phyloP scores from a whole-genome alignment of 345 rosid genomes.

The Balakata baccata region DNA sequence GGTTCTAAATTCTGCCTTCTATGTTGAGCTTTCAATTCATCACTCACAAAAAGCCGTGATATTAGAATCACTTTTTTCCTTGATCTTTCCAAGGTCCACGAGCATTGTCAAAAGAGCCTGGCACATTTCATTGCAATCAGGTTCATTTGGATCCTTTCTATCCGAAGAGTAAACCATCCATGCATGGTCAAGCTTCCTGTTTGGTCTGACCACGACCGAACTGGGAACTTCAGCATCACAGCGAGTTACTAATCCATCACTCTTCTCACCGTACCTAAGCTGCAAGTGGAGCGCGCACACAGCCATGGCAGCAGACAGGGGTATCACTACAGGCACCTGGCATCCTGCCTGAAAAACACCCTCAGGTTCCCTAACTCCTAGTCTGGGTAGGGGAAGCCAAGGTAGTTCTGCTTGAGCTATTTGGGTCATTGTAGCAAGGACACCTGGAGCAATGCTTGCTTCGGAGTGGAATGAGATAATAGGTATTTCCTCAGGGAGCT shows the following conservation, averaged over 20 bases:
- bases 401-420: constrained; percentile 74
- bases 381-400: constrained; percentile 47
- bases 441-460: constrained; percentile 50
- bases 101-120: constrained; percentile 59
- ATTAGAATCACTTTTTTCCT: constrained; percentile 13
- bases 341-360: constrained; percentile 30
- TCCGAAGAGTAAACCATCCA: constrained; percentile 65
- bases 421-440: constrained; percentile 56
- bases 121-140: constrained; percentile 58
- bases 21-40: not conserved
- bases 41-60: not conserved
- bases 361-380: constrained; percentile 29
- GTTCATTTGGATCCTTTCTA: constrained; percentile 39
- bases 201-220: constrained; percentile 51
- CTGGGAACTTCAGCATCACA: constrained; percentile 70
- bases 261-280: constrained; percentile 68
- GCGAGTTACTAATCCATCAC: constrained; percentile 60
- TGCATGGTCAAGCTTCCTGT: constrained; percentile 55
- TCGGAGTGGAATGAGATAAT: constrained; percentile 58
- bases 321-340: constrained; percentile 55
- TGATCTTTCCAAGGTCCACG: constrained; percentile 43
- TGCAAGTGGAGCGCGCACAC: constrained; percentile 55
- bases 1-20: not conserved
- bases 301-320: constrained; percentile 61
- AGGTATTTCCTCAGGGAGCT: constrained; percentile 50